Evolutionary conservation across 169 alveolate genomes (phyloP).

Genomic region (Cryptosporidium sp.): DNA sequence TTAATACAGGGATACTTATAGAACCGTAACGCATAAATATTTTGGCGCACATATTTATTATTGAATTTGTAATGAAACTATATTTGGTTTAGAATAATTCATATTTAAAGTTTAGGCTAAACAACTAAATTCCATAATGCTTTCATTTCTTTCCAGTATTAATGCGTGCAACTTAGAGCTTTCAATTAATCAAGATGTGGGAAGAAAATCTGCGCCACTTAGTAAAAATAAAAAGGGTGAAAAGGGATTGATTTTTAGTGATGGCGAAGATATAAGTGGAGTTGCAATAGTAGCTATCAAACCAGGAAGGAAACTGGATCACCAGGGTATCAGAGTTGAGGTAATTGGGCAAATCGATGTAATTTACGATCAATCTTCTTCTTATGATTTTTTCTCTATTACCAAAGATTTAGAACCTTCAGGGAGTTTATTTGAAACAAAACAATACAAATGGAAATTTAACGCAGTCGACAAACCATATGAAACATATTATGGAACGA

Average conservation of each 20-base stretch:
- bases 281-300: constrained; percentile 90
- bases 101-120: not conserved
- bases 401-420: constrained; percentile 97
- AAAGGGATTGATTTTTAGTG: constrained; percentile 86
- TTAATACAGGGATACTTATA: not conserved
- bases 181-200: constrained; percentile 64
- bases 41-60: constrained; percentile 16
- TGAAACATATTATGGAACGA: constrained; percentile 97
- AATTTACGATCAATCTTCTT: constrained; percentile 55
- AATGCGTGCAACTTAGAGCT: constrained; percentile 69
- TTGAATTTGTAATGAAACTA: not conserved
- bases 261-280: constrained; percentile 92
- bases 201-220: constrained; percentile 69
- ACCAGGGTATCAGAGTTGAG: constrained; percentile 97
- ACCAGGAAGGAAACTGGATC: constrained; percentile 96
- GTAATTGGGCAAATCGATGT: constrained; percentile 96
- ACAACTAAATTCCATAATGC: constrained; percentile 20
- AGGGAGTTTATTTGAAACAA: constrained; percentile 91
- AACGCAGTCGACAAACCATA: constrained; percentile 95
- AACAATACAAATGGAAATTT: constrained; percentile 93
- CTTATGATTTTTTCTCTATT: constrained; percentile 95
- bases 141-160: constrained; percentile 57
- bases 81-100: not conserved
- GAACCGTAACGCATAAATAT: not conserved
- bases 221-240: constrained; percentile 83